Evolutionary conservation across 2,329 filamentous ascomycete species (phyloP).

Genomic region (Helminthosporium solani): DNA sequence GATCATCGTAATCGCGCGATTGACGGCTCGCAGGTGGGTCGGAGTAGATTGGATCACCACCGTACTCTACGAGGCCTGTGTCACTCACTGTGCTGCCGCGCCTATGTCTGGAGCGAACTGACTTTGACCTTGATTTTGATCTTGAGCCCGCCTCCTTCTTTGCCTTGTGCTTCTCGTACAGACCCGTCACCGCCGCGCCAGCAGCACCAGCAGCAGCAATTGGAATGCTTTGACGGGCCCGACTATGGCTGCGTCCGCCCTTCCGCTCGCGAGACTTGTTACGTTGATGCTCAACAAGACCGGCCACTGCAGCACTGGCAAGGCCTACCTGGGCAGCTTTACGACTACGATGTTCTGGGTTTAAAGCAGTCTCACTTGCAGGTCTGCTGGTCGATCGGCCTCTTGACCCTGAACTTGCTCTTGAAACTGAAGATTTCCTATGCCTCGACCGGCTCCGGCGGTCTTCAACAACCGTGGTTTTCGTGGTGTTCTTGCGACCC

Average conservation of each 20-base stretch:
- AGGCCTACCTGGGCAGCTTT: slow-evolving; percentile 63
- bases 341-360: slow-evolving; percentile 56
- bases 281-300: slow-evolving; percentile 58
- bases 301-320: slow-evolving; percentile 62
- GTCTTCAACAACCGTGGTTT: slow-evolving; percentile 49
- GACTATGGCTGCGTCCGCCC: slow-evolving; percentile 56
- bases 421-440: slow-evolving; percentile 44
- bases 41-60: slow-evolving; percentile 61
- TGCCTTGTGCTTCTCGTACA: slow-evolving; percentile 64
- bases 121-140: slow-evolving; percentile 31
- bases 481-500: slow-evolving; percentile 51
- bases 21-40: slow-evolving; percentile 49
- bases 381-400: slow-evolving; percentile 42
- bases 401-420: slow-evolving; percentile 23
- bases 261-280: slow-evolving; percentile 58
- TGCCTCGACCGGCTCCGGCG: slow-evolving; percentile 50
- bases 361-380: slow-evolving; percentile 42
- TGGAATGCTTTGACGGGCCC: slow-evolving; percentile 58
- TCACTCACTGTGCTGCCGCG: slow-evolving; percentile 48
- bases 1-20: slow-evolving; percentile 41
- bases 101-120: slow-evolving; percentile 31
- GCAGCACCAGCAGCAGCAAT: slow-evolving; percentile 62
- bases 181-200: slow-evolving; percentile 60
- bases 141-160: slow-evolving; percentile 56
- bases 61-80: slow-evolving; percentile 63